A percentile compares a stretch with the other conserved stretches of the same genome.
These are phyloP conservation scores for Primulina eburnea DNA, from an alignment of 257 asterid genomes.

Conservation along the genomic window DNA sequence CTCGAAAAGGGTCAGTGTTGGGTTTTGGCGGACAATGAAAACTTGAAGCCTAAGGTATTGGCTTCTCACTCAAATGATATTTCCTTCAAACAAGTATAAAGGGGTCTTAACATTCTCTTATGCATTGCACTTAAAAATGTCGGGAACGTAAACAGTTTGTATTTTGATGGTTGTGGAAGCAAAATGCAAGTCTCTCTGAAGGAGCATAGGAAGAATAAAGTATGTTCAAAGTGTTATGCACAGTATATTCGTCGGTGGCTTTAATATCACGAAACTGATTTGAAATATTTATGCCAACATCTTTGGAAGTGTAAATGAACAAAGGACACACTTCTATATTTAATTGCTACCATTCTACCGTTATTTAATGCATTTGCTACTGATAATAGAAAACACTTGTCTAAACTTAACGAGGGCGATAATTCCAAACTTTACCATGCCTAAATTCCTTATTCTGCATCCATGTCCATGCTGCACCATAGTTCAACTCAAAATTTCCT, in stretches of 20 bases:
- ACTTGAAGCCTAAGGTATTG: slow-evolving; percentile 62
- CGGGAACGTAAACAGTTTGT: not conserved
- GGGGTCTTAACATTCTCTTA: not conserved
- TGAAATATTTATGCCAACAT: not conserved
- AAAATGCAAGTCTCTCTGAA: not conserved
- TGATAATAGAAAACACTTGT: no score
- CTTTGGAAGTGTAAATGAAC: not conserved
- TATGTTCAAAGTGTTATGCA: no score
- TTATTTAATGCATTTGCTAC: no score
- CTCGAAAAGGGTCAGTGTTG: slow-evolving; percentile 78
- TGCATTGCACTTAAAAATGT: not conserved
- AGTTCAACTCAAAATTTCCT: no score
- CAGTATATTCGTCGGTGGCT: no score
- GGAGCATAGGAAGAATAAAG: not conserved
- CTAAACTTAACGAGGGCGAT: not conserved
- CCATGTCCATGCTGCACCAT: not conserved
- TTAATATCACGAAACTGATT: no score
- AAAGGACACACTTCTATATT: not conserved
- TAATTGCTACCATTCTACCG: not conserved
- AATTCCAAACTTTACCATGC: not conserved
- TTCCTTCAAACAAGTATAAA: not conserved
- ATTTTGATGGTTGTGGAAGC: not conserved
- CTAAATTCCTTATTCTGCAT: not conserved
- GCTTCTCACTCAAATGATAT: slow-evolving; percentile 2
- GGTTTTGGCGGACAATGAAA: slow-evolving; percentile 77